Conservation (phyloP, 331 rosid species). For the Stylosanthes scabra region DNA sequence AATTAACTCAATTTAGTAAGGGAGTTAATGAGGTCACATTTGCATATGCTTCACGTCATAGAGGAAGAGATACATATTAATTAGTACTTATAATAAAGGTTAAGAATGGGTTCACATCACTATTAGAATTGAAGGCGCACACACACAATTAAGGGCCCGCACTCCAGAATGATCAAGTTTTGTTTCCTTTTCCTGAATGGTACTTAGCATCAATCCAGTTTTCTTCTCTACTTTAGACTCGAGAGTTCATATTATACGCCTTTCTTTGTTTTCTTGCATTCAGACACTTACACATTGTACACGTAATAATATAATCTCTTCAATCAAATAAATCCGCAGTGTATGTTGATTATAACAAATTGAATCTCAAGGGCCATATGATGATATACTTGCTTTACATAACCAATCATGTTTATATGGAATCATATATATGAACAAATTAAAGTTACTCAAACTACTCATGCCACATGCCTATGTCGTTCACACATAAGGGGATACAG, state of each 20-base stretch:
- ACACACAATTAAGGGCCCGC: not conserved
- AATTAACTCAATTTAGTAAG: not conserved
- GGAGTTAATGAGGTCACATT: constrained; percentile 39
- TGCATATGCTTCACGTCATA: constrained; percentile 45
- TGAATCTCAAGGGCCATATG: no score
- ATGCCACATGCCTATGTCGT: constrained; percentile 4
- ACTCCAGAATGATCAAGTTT: not conserved
- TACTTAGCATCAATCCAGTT: no score
- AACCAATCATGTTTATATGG: not conserved
- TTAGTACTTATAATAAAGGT: no score
- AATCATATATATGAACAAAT: no score
- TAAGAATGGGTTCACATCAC: constrained; percentile 13
- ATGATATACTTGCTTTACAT: no score
- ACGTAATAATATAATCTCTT: constrained; percentile 23
- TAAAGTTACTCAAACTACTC: not conserved
- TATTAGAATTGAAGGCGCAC: no score
- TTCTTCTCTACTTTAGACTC: no score
- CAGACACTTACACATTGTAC: constrained; percentile 17
- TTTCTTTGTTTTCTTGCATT: constrained; percentile 14
- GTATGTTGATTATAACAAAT: not conserved
- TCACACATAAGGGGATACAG: not conserved
- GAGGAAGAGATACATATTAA: no score
- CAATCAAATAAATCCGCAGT: constrained; percentile 24
- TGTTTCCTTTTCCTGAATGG: not conserved
- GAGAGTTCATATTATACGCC: no score